phyloP scores from a whole-genome alignment of 345 rosid genomes.

The Eucalyptus brandiana region DNA sequence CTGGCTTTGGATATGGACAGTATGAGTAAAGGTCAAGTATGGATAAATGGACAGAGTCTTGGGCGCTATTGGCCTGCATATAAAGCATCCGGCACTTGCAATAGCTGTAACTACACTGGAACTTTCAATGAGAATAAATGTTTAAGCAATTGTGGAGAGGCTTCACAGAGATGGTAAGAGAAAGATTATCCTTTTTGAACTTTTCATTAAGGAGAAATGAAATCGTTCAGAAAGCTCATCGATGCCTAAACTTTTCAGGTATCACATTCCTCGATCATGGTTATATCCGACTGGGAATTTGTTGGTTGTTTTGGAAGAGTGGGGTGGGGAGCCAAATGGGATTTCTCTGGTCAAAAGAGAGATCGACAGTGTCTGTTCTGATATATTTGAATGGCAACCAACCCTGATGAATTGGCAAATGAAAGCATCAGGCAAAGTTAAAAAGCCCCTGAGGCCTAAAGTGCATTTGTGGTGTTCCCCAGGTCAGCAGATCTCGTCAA shows the following conservation, averaged over 20 bases:
- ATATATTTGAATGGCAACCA: conserved; percentile 87
- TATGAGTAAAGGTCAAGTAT: conserved; percentile 97
- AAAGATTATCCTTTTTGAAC: neutral
- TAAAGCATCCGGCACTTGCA: conserved; percentile 69
- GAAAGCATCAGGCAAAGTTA: conserved; percentile 67
- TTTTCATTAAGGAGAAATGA: neutral
- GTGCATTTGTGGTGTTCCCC: conserved; percentile 72
- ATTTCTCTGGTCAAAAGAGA: conserved; percentile 73
- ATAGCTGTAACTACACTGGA: conserved; percentile 59
- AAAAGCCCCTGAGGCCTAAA: conserved; percentile 78
- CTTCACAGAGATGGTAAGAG: conserved; percentile 86
- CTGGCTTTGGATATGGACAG: conserved; percentile 87
- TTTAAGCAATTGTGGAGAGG: conserved; percentile 68
- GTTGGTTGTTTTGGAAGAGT: conserved; percentile 90
- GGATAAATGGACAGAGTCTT: conserved; percentile 87
- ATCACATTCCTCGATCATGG: conserved; percentile 91
- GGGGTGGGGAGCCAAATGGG: conserved; percentile 91
- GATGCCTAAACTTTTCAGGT: conserved; percentile 24
- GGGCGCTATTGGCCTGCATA: conserved; percentile 98
- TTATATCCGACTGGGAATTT: conserved; percentile 75
- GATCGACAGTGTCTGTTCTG: conserved; percentile 77
- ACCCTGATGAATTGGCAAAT: conserved; percentile 64
- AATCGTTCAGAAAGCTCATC: neutral
- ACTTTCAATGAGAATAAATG: conserved; percentile 71
- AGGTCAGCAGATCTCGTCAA: conserved; percentile 72